Conservation (phyloP, 495 filamentous ascomycete genomes). For the Daldinia childiae region DNA sequence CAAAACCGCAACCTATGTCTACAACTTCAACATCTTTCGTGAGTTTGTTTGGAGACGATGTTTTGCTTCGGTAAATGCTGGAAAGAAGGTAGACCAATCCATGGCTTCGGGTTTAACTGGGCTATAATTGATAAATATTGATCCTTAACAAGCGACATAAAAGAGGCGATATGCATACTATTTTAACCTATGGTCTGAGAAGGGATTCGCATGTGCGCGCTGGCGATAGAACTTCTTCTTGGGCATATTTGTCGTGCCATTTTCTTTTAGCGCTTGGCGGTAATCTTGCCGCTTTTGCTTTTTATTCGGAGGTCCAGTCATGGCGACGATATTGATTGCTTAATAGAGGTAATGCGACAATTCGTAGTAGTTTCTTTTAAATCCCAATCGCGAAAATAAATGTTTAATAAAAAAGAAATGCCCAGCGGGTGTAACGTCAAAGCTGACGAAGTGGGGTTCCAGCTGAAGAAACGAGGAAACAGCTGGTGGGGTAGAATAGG, state of each 20-base stretch:
- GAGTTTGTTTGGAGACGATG: slow-evolving; percentile 52
- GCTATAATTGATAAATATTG: slow-evolving; percentile 56
- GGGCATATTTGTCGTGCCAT: slow-evolving; percentile 64
- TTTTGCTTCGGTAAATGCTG: slow-evolving; percentile 62
- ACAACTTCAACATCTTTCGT: slow-evolving; percentile 84
- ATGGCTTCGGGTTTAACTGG: slow-evolving; percentile 83
- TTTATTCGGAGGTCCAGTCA: slow-evolving; percentile 68
- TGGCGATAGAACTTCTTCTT: slow-evolving; percentile 96
- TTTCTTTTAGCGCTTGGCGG: slow-evolving; percentile 59
- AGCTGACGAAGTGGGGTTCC: slow-evolving; percentile 2
- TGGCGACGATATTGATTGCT: slow-evolving; percentile 30
- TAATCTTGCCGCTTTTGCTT: slow-evolving; percentile 80
- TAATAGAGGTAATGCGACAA: background rate
- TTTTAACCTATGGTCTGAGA: slow-evolving; percentile 86
- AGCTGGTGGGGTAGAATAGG: slow-evolving; percentile 12
- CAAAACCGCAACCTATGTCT: slow-evolving; percentile 97
- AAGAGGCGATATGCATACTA: slow-evolving; percentile 71
- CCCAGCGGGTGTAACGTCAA: background rate
- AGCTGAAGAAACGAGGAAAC: slow-evolving; percentile 18
- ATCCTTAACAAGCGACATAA: background rate
- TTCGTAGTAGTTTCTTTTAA: background rate
- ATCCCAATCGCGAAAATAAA: background rate
- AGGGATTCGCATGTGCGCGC: slow-evolving; percentile 95
- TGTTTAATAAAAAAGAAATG: background rate
- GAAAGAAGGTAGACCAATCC: slow-evolving; percentile 90